phyloP scores from a whole-genome alignment of 2,329 filamentous ascomycete species.

The Scedosporium aurantiacum region DNA sequence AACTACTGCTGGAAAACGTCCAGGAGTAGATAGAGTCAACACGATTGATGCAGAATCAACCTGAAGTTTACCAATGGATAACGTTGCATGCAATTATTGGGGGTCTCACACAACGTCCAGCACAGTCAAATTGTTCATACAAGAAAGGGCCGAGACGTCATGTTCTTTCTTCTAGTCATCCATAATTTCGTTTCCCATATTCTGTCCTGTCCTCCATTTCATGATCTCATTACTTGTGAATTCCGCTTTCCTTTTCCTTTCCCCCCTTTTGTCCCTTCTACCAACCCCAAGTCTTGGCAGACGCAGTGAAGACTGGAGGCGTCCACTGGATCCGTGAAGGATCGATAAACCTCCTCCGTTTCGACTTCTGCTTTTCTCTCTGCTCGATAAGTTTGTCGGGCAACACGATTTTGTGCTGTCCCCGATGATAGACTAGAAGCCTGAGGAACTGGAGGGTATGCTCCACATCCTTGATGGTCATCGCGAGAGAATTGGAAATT shows the following conservation, averaged over 20 bases:
- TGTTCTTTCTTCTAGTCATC: no score
- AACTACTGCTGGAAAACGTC: no score
- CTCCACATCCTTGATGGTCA: conserved; percentile 96
- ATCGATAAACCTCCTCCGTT: conserved; percentile 67
- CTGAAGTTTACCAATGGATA: no score
- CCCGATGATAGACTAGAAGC: conserved; percentile 93
- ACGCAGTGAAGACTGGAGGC: conserved; percentile 85
- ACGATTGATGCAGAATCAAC: no score
- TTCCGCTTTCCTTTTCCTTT: background rate
- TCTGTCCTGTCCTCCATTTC: background rate
- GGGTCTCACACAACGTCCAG: no score
- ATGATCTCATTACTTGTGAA: background rate
- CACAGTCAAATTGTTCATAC: no score
- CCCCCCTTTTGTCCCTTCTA: conserved; percentile 25
- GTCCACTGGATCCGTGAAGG: conserved; percentile 81
- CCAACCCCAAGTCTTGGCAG: conserved; percentile 92
- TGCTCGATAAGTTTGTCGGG: conserved; percentile 73
- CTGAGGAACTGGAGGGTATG: conserved; percentile 88
- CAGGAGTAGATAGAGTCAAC: no score
- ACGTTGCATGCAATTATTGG: no score
- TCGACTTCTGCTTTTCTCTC: conserved; percentile 68
- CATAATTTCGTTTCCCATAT: background rate
- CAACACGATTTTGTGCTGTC: conserved; percentile 90
- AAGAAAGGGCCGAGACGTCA: no score
- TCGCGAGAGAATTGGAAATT: conserved; percentile 67